phyloP scores from a whole-genome alignment of 2,329 filamentous ascomycete species.

The Colletotrichum tofieldiae region DNA sequence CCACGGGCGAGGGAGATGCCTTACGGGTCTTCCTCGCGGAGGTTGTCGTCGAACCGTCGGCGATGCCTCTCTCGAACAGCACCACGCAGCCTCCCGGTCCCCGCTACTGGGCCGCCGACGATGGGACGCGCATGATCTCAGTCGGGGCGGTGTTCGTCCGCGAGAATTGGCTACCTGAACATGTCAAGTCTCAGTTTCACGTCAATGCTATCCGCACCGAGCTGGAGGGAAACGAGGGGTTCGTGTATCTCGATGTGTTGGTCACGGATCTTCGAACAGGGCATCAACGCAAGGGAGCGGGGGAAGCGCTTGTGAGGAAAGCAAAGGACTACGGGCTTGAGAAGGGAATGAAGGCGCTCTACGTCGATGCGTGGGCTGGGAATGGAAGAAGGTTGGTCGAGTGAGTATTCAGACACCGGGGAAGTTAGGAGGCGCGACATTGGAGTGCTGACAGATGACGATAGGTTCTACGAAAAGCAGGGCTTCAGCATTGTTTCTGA shows the following conservation, averaged over 20 bases:
- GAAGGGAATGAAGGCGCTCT: conserved; percentile 44
- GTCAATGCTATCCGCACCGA: conserved; percentile 3
- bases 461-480: conserved; percentile 16
- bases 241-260: conserved; percentile 43
- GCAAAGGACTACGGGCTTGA: conserved; percentile 25
- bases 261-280: conserved; percentile 42
- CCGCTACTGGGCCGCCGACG: conserved; percentile 17
- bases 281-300: conserved; percentile 27
- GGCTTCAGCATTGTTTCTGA: conserved; percentile 1
- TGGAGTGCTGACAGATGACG: not conserved
- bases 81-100: not conserved
- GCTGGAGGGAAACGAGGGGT: conserved; percentile 30
- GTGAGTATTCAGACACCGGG: not conserved
- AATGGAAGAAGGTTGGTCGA: conserved; percentile 45
- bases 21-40: conserved; percentile 51
- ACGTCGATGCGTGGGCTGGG: conserved; percentile 50
- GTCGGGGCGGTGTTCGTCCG: conserved; percentile 28
- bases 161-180: conserved; percentile 38
- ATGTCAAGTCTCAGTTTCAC: conserved; percentile 29
- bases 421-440: fast-evolving
- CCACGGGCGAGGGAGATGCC: conserved; percentile 45
- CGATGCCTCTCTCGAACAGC: not conserved
- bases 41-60: conserved; percentile 41
- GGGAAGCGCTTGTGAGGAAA: conserved; percentile 38
- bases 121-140: conserved; percentile 12